phyloP scores from a whole-genome alignment of 1,284 basidiomycete genomes.

The Tetrapyrgos nigripes region DNA sequence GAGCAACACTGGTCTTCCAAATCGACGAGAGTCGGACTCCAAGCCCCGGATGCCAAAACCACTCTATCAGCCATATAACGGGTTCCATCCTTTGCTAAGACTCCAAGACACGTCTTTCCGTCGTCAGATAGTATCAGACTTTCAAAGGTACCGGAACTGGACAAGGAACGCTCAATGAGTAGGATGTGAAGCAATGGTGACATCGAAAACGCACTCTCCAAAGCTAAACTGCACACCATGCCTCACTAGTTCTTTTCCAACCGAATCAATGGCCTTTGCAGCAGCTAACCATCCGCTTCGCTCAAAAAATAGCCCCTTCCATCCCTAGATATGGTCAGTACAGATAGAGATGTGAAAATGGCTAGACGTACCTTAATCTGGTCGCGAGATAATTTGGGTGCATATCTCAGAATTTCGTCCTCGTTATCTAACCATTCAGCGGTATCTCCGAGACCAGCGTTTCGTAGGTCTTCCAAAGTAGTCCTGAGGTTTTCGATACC shows the following conservation, averaged over 20 bases:
- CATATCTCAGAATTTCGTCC: slow-evolving; percentile 10
- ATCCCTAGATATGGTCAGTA: slow-evolving; percentile 3
- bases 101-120: slow-evolving; percentile 15
- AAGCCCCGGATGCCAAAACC: slow-evolving; percentile 19
- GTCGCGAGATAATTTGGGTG: slow-evolving; percentile 8
- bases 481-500: slow-evolving; percentile 8
- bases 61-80: slow-evolving; percentile 15
- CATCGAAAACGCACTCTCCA: slow-evolving; percentile 10
- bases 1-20: slow-evolving; percentile 18
- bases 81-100: slow-evolving; percentile 16
- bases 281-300: slow-evolving; percentile 15
- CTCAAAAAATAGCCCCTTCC: slow-evolving; percentile 14
- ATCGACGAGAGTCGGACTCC: slow-evolving; percentile 18
- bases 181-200: not conserved
- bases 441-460: slow-evolving; percentile 13
- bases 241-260: slow-evolving; percentile 4
- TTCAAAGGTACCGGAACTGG: slow-evolving; percentile 14
- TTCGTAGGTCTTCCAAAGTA: slow-evolving; percentile 7
- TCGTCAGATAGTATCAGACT: slow-evolving; percentile 15
- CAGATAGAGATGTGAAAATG: not conserved
- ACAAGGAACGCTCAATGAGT: not conserved
- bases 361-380: slow-evolving; percentile 2
- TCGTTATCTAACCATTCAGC: slow-evolving; percentile 17
- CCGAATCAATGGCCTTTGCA: slow-evolving; percentile 13
- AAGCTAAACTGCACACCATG: slow-evolving; percentile 18